phyloP scores from a whole-genome alignment of 495 filamentous ascomycete species.

The Tuber aestivum region DNA sequence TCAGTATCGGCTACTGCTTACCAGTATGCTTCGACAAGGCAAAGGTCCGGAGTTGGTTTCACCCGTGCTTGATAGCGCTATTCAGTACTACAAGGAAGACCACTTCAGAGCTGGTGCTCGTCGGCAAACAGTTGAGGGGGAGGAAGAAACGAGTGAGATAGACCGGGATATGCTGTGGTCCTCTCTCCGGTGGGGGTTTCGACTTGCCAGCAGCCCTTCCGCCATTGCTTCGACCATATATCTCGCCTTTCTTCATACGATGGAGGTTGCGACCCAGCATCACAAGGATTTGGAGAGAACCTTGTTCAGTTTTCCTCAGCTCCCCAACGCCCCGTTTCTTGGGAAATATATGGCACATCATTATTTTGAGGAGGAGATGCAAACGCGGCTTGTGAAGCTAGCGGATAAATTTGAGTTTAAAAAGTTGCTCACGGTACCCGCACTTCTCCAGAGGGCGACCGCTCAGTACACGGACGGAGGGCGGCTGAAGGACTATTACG shows the following conservation, averaged over 20 bases:
- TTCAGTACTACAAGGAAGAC: constrained; percentile 13
- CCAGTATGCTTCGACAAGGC: constrained; percentile 13
- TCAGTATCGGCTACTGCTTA: constrained; percentile 24
- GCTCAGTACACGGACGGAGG: constrained; percentile 13
- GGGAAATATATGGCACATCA: constrained; percentile 6
- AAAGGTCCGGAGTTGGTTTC: constrained; percentile 10
- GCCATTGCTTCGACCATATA: not conserved
- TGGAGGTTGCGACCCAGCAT: not conserved
- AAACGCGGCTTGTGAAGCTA: not conserved
- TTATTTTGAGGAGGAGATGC: constrained; percentile 7
- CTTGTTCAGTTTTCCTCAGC: not conserved
- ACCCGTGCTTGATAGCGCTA: constrained; percentile 25
- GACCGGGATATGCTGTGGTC: not conserved
- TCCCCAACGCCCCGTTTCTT: not conserved
- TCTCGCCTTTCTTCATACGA: constrained; percentile 7
- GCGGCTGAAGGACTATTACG: constrained; percentile 20
- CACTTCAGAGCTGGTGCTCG: not conserved
- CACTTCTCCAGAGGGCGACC: constrained; percentile 16
- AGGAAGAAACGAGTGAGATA: not conserved
- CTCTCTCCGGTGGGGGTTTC: not conserved
- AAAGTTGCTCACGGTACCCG: not conserved
- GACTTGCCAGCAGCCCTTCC: not conserved
- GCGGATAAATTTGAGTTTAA: constrained; percentile 6
- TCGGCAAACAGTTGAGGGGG: not conserved
- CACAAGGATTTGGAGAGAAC: not conserved